phyloP scores from a whole-genome alignment of 2,329 filamentous ascomycete genomes.

The Stagonosporopsis vannaccii region DNA sequence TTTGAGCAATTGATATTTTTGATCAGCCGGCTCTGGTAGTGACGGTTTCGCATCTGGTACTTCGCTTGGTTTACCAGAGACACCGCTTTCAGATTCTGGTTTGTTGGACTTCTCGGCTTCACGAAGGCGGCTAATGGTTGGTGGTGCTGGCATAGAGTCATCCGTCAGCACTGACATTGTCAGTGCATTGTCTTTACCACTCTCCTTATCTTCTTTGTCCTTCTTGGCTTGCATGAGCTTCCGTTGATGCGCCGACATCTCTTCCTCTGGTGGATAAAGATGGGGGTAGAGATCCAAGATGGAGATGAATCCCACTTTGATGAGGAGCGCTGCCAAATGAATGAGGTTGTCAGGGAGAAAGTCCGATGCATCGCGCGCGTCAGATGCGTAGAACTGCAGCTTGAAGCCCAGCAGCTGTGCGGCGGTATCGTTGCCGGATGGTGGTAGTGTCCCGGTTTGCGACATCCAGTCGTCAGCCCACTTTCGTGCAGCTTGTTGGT shows the following conservation, averaged over 20 bases:
- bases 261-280: conserved; percentile 82
- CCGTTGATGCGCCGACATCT: conserved; percentile 77
- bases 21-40: conserved; percentile 79
- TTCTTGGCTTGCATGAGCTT: conserved; percentile 69
- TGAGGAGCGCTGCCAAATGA: conserved; percentile 86
- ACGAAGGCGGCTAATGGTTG: conserved; percentile 52
- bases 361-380: conserved; percentile 76
- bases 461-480: conserved; percentile 73
- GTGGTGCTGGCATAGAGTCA: conserved; percentile 68
- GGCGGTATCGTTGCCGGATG: conserved; percentile 85
- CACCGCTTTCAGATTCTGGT: conserved; percentile 54
- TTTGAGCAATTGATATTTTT: conserved; percentile 85
- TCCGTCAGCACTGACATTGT: conserved; percentile 86
- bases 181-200: conserved; percentile 80
- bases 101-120: conserved; percentile 62
- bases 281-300: conserved; percentile 90
- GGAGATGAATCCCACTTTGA: conserved; percentile 97
- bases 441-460: conserved; percentile 80
- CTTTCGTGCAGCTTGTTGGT: conserved; percentile 54
- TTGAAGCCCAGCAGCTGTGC: conserved; percentile 98
- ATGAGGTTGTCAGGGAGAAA: conserved; percentile 89
- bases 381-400: conserved; percentile 89
- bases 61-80: conserved; percentile 52
- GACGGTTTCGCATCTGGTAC: conserved; percentile 54
- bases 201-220: conserved; percentile 75